A percentile compares a stretch with the other conserved stretches of the same genome.
Evolutionary conservation across 768 basidiomycete species (phyloP).

Genomic region (Saitozyma podzolica): DNA sequence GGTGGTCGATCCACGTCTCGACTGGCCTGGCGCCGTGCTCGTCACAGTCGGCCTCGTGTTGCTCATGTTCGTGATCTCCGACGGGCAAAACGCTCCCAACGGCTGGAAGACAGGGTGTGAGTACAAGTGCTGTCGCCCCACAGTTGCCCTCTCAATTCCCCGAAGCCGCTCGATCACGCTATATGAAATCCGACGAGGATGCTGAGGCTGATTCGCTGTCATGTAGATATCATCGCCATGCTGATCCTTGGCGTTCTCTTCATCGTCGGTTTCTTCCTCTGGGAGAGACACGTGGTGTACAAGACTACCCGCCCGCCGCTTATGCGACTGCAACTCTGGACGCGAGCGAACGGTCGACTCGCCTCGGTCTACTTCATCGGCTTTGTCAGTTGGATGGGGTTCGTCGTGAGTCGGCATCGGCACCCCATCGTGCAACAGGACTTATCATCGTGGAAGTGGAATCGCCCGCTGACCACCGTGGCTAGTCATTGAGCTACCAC

Average conservation of each 20-base stretch:
- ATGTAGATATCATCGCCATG: slow-evolving; percentile 68
- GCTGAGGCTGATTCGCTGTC: not conserved
- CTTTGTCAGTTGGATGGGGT: slow-evolving; percentile 40
- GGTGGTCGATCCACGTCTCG: slow-evolving; percentile 56
- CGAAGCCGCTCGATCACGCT: not conserved
- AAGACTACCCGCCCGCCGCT: slow-evolving; percentile 39
- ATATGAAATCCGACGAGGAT: not conserved
- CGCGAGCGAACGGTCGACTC: slow-evolving; percentile 41
- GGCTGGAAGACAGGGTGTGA: slow-evolving; percentile 66
- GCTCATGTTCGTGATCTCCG: slow-evolving; percentile 70
- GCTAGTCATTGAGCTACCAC: slow-evolving; percentile 29
- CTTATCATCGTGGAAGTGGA: too few relatives aligned
- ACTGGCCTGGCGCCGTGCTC: slow-evolving; percentile 76
- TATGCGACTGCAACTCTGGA: slow-evolving; percentile 48
- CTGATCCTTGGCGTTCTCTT: slow-evolving; percentile 65
- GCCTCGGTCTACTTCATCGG: slow-evolving; percentile 40
- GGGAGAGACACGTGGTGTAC: slow-evolving; percentile 66
- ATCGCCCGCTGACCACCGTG: not conserved
- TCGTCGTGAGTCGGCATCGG: slow-evolving; percentile 30
- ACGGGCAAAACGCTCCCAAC: slow-evolving; percentile 63
- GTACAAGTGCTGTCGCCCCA: slow-evolving; percentile 19
- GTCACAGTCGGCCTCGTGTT: slow-evolving; percentile 68
- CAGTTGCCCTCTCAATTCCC: too few relatives aligned
- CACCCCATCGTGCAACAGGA: not conserved
- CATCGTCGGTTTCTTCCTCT: slow-evolving; percentile 62